Conservation (phyloP, 2,329 filamentous ascomycete genomes). For the Septoria linicola region DNA sequence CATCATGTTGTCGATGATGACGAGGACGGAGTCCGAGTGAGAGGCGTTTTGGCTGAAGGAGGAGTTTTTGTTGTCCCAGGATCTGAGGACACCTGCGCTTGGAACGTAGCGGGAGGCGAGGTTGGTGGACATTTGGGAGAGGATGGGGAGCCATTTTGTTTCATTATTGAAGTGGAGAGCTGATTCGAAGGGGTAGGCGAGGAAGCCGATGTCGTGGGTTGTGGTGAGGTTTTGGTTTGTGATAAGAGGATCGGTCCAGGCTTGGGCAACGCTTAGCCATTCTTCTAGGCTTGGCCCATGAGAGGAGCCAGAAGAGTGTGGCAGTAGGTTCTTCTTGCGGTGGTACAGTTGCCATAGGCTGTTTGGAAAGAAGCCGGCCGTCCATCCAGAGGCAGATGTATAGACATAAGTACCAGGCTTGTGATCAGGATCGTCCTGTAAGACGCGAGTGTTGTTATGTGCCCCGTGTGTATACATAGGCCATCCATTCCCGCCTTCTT, state of each 20-base stretch:
- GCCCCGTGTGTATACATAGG: slow-evolving; percentile 22
- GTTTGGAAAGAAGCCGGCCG: slow-evolving; percentile 22
- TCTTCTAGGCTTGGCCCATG: slow-evolving; percentile 9
- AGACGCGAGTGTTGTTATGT: slow-evolving; percentile 19
- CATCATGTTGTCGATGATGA: slow-evolving; percentile 28
- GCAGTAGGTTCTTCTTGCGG: neutral
- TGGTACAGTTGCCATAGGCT: slow-evolving; percentile 24
- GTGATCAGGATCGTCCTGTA: neutral
- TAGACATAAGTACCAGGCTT: slow-evolving; percentile 16
- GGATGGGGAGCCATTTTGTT: slow-evolving; percentile 15
- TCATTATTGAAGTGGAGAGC: slow-evolving; percentile 16
- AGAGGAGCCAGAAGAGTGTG: neutral
- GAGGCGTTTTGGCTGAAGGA: slow-evolving; percentile 11
- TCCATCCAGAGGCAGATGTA: slow-evolving; percentile 20
- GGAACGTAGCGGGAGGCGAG: slow-evolving; percentile 21
- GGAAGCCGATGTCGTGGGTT: slow-evolving; percentile 24
- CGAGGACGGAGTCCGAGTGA: slow-evolving; percentile 21
- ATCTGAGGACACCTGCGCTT: slow-evolving; percentile 19
- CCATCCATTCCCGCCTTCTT: slow-evolving; percentile 17
- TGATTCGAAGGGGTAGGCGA: slow-evolving; percentile 23
- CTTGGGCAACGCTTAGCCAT: slow-evolving; percentile 18
- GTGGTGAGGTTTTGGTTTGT: slow-evolving; percentile 21
- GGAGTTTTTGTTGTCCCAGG: slow-evolving; percentile 20
- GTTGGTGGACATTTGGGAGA: slow-evolving; percentile 20
- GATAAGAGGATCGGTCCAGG: slow-evolving; percentile 21